Percentiles rank a stretch among this genome's conserved stretches.
phyloP scores from a whole-genome alignment of 164 flowering plant genomes.

The Brasenia schreberi region DNA sequence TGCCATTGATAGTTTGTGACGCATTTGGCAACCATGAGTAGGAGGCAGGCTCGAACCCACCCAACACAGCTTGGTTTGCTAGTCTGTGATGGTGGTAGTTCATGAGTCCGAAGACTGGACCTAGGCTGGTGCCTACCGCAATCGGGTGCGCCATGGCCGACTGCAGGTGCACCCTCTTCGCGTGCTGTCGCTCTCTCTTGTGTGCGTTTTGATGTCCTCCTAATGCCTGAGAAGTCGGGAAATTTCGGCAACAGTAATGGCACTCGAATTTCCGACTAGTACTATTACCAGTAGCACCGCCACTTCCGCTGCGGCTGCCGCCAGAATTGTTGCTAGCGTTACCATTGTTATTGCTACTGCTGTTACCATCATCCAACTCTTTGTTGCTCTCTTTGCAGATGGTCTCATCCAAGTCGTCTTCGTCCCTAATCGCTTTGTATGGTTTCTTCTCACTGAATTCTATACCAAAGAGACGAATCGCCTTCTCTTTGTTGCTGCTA shows the following conservation, averaged over 20 bases:
- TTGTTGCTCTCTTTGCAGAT: not conserved
- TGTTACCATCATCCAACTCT: not conserved
- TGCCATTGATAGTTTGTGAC: constrained; percentile 40
- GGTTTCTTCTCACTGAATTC: constrained; percentile 30
- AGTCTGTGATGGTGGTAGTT: constrained; percentile 12
- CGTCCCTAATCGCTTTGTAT: not conserved
- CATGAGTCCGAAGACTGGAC: constrained; percentile 40
- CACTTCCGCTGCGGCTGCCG: not conserved
- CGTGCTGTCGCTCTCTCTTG: constrained; percentile 82
- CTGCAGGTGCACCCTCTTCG: constrained; percentile 72
- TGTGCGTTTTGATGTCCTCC: constrained; percentile 99
- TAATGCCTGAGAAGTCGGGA: constrained; percentile 89
- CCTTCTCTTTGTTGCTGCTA: constrained; percentile 30
- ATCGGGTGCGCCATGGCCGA: constrained; percentile 43
- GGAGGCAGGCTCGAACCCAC: not conserved
- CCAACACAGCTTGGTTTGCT: not conserved
- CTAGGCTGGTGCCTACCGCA: constrained; percentile 12
- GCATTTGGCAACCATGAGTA: not conserved
- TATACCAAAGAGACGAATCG: constrained; percentile 74
- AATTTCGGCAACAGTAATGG: constrained; percentile 81
- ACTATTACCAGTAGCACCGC: not conserved
- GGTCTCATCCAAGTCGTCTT: not conserved
- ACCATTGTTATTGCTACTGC: not conserved
- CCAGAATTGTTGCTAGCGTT: not conserved
- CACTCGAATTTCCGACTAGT: constrained; percentile 52